Evolutionary conservation across 352 stramenopile genomes (phyloP).

Genomic region (Aphanomyces astaci): DNA sequence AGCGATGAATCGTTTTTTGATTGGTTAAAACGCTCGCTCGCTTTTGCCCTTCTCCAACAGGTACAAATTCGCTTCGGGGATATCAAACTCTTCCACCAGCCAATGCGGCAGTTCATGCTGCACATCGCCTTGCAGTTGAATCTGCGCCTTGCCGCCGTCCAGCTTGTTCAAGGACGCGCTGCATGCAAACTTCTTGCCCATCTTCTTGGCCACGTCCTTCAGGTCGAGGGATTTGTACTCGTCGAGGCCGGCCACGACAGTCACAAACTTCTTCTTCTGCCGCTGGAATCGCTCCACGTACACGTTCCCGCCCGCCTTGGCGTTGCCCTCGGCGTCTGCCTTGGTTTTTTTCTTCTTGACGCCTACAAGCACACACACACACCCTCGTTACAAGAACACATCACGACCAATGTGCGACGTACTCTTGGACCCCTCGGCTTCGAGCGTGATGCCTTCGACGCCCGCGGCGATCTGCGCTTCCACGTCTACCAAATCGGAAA

Average conservation of each 20-base stretch:
- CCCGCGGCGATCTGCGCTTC: conserved; percentile 72
- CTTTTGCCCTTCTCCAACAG: conserved; percentile 56
- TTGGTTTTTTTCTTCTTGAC: conserved; percentile 83
- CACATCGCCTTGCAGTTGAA: conserved; percentile 77
- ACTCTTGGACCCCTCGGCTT: conserved; percentile 57
- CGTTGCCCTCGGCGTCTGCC: conserved; percentile 40
- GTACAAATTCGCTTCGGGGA: conserved; percentile 65
- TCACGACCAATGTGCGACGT: neutral
- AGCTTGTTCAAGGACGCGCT: conserved; percentile 72
- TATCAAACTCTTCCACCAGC: conserved; percentile 65
- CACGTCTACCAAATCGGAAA: conserved; percentile 60
- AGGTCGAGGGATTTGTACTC: conserved; percentile 64
- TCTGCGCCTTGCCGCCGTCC: conserved; percentile 66
- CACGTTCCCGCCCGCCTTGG: conserved; percentile 61
- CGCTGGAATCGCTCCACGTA: conserved; percentile 55
- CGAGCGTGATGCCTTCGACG: conserved; percentile 67
- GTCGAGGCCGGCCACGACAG: conserved; percentile 73
- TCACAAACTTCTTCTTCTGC: conserved; percentile 51
- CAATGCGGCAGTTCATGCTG: conserved; percentile 62
- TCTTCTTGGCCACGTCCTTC: conserved; percentile 70
- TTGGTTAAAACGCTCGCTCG: conserved; percentile 9
- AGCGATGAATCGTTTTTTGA: no score
- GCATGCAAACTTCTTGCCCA: conserved; percentile 78
- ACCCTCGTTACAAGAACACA: neutral
- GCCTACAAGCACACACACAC: neutral